These are phyloP conservation scores for Colletotrichum tanaceti DNA, from an alignment of 2,329 filamentous ascomycete genomes.

Conservation along the genomic window DNA sequence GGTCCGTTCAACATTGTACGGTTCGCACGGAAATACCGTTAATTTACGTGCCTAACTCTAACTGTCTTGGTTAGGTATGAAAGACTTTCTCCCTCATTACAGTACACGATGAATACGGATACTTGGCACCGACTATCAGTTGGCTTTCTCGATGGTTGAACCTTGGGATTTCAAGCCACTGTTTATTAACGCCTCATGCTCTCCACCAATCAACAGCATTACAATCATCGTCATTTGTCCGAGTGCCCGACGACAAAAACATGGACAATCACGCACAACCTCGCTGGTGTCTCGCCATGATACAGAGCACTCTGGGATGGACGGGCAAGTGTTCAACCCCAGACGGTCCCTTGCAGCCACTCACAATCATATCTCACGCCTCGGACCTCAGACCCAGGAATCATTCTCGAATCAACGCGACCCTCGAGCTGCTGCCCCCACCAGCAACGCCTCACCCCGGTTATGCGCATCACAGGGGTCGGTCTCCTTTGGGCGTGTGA, in stretches of 20 bases:
- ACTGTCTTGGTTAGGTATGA: not conserved
- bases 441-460: constrained; percentile 8
- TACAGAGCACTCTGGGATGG: constrained; percentile 1
- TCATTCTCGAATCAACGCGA: constrained; percentile 3
- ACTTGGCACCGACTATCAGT: not conserved
- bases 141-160: not conserved
- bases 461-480: constrained; percentile 28
- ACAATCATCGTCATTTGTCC: no score
- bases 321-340: constrained; percentile 24
- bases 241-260: not conserved
- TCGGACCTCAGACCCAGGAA: not conserved
- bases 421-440: not conserved
- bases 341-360: constrained; percentile 38
- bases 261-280: constrained; percentile 1
- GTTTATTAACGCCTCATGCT: not conserved
- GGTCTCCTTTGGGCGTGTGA: constrained; percentile 11
- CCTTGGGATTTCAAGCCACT: not conserved
- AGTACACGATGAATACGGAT: no score
- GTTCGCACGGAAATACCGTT: not conserved
- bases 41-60: not conserved
- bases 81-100: not conserved
- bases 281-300: not conserved
- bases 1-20: not conserved
- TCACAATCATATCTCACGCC: constrained; percentile 9
- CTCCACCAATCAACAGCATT: not conserved